Evolutionary conservation across 2,329 filamentous ascomycete genomes (phyloP).

Genomic region (Aspergillus jensenii): DNA sequence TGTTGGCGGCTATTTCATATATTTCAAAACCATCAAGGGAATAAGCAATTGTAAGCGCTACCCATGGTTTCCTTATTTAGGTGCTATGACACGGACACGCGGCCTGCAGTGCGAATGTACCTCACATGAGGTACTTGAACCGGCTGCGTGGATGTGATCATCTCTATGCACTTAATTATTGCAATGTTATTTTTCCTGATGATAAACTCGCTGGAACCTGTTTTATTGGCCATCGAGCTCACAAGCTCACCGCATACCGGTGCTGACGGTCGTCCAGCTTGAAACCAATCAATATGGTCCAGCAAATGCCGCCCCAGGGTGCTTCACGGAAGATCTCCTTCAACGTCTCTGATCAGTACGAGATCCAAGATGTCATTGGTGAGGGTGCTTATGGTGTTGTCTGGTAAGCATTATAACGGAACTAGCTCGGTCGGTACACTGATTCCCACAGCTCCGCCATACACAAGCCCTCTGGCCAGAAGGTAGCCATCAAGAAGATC

Average conservation of each 20-base stretch:
- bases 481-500: constrained; percentile 99
- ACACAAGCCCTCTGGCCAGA: constrained; percentile 96
- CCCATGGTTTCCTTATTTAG: not conserved
- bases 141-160: not conserved
- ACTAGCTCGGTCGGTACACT: constrained; percentile 7
- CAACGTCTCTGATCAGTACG: constrained; percentile 99
- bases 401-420: constrained; percentile 63
- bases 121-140: not conserved
- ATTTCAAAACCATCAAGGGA: not conserved
- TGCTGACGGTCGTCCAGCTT: constrained; percentile 14
- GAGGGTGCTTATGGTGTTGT: constrained; percentile 98
- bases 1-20: not conserved
- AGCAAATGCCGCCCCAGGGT: constrained; percentile 49
- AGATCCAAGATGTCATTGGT: constrained; percentile 98
- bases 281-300: constrained; percentile 36
- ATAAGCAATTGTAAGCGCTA: constrained; percentile 14
- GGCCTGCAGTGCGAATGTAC: not conserved
- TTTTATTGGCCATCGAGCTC: not conserved
- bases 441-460: constrained; percentile 72
- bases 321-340: constrained; percentile 92
- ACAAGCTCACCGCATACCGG: not conserved
- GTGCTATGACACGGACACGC: not conserved
- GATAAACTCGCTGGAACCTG: not conserved
- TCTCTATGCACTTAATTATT: not conserved
- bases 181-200: not conserved